These are phyloP conservation scores for Penicillium tannophilum DNA, from an alignment of 495 filamentous ascomycete genomes.

Conservation along the genomic window DNA sequence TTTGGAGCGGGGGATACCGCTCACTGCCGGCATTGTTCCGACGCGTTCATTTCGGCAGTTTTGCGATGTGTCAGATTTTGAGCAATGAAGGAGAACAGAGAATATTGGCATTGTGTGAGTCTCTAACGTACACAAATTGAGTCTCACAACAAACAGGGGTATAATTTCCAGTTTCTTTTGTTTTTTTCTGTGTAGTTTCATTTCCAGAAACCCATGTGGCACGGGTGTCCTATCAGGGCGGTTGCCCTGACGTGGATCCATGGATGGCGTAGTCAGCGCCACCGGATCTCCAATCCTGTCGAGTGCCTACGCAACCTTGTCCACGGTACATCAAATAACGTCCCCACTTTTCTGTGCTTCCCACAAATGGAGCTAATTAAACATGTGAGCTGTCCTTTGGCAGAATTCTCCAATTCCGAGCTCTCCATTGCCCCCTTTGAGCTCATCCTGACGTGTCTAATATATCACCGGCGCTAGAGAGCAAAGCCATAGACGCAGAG, in stretches of 20 bases:
- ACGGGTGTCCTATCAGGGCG: not conserved
- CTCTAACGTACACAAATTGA: not conserved
- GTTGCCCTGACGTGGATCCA: conserved; percentile 6
- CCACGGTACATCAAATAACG: conserved; percentile 5
- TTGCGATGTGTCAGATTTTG: too few species aligned
- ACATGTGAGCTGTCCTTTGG: not conserved
- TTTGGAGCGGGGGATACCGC: not conserved
- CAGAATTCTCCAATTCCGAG: too few species aligned
- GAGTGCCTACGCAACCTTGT: not conserved
- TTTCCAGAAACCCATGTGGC: not conserved
- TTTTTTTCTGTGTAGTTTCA: not conserved
- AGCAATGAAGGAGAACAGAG: too few species aligned
- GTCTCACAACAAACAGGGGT: too few species aligned
- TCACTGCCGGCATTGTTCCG: not conserved
- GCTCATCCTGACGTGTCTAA: not conserved
- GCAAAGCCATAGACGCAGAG: not conserved
- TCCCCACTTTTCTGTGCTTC: conserved; percentile 1
- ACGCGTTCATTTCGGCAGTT: too few species aligned
- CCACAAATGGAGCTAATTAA: conserved; percentile 2
- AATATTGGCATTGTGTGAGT: not conserved
- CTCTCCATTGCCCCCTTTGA: not conserved
- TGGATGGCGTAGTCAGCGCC: not conserved
- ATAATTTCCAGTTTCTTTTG: not conserved
- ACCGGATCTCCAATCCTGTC: conserved; percentile 13
- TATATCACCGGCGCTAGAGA: not conserved